Base-by-base conservation (phyloP, 768 basidiomycete genomes). In the Lactarius quietus region DNA sequence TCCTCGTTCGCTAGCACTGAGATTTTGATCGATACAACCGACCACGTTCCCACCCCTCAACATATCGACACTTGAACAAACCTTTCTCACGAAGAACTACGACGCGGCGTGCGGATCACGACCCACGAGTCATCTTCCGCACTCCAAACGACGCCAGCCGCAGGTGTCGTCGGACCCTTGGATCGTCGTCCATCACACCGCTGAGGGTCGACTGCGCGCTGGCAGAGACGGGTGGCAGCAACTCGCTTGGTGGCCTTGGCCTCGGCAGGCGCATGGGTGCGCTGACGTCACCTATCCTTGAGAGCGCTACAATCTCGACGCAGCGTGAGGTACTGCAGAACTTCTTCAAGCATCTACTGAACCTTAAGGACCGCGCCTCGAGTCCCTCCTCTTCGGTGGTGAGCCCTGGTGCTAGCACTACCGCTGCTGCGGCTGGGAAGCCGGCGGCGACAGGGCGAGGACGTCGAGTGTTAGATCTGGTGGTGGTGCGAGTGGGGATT, bases 151-250 rank as follows among this genome's bases (percentile, higher is more conserved):
- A 91, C 61, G 77, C 78, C 82, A 2, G 73, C 83, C 1, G 84
- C 88, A 1, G 93, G 95, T 29, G 86, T 97, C 54, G 96, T 99
- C 12, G 96, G 96, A 1, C 96, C 96, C 0, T 84, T 98, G 92
- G 90, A 61, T 90, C 88, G 73, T 90, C 88, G 70, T 91, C 88
- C 65, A 88, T 95, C 77, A 90, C 77, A 72, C 78, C 98, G 57
- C 95, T 95, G 2, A 88, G 81, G 63, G 96, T 98, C 41, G 94
- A 95, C 75, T 86, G 86, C 59, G 94, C 92, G 1, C 82, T 96
- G 63, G 83, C 82, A 26, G 93, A 95, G 63, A 94, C 96, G 93
- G 93, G 96, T 71, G 82, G 83, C 57, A 83, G 83, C 5, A 73
- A 69, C 56, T 1, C 62, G 76, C 29, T 51, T 14, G 48, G 63